Evolutionary conservation across 495 filamentous ascomycete species (phyloP), one percentile per base, ranked within the genome.

Genomic region (Thermothielavioides terrestris): DNA sequence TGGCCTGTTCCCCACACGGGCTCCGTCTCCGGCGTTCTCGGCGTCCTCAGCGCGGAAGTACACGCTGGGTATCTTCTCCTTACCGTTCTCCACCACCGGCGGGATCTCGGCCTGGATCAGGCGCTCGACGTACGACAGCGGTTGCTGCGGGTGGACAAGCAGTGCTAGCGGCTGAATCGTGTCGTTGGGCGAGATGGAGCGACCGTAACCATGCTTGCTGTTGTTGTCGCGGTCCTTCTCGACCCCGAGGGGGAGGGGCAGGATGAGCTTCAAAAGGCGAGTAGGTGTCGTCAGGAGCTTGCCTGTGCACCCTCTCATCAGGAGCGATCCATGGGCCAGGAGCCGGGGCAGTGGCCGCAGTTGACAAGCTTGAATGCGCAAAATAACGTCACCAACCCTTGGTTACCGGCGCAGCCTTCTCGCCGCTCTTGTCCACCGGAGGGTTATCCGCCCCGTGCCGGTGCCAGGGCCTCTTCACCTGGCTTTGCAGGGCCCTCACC

Each of bases 231-330:
- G 61, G 35, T 68, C 68, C 38, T 80, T 78, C 23, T 77, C 71
- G 50, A 83, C 72, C 2, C 63, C 52, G 2, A 79, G 80, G 4
- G 81, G 82, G 9, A 96, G 74, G 0, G 90, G 90, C 7, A 96
- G 74, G 20, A 95, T 83, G 14, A 97, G 70, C 65, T 96, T 97
- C 28, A 97, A 79, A 32, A 95, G 80, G 6, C 88, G 79, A 1
- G 88, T 92, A 0, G 91, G 90, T 1, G 91, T 96, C 0, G 90
- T 91, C 36, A 95, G 73, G 23, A 97, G 77, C 68, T 91, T 94
- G 32, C 88, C 89, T 94, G n/a, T n/a, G 42, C 20, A 20, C 22
- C 15, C 1, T 2, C 2, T 20, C 11, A n/a, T 47, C 11, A 35
- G 32, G 14, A 22, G 11, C 37, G 42, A 20, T 28, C 36, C 11